phyloP scores from a whole-genome alignment of 2,329 filamentous ascomycete species.

The Scytalidium lignicola region DNA sequence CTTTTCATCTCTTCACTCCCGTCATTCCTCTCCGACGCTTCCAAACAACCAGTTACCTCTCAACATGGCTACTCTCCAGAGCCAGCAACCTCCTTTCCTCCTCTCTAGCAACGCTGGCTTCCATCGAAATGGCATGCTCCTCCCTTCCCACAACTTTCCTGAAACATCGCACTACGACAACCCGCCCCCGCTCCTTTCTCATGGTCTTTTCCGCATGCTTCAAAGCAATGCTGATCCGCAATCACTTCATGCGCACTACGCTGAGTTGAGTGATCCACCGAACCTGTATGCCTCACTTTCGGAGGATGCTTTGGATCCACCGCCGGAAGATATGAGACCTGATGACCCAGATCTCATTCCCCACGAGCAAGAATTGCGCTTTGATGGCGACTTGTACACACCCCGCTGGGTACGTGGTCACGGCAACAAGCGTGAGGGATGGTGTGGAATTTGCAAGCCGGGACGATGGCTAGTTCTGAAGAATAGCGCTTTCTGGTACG shows the following conservation, averaged over 20 bases:
- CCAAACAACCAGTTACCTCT: slow-evolving; percentile 41
- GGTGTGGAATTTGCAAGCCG: slow-evolving; percentile 85
- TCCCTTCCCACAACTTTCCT: slow-evolving; percentile 45
- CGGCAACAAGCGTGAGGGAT: slow-evolving; percentile 82
- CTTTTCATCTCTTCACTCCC: slow-evolving; percentile 52
- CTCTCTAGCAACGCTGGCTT: slow-evolving; percentile 47
- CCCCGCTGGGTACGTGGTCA: slow-evolving; percentile 80
- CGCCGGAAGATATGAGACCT: slow-evolving; percentile 77
- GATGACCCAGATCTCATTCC: slow-evolving; percentile 69
- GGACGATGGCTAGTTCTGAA: slow-evolving; percentile 83
- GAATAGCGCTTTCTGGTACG: slow-evolving; percentile 90
- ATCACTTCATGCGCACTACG: slow-evolving; percentile 62
- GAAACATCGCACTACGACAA: slow-evolving; percentile 50
- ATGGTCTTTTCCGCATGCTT: slow-evolving; percentile 67
- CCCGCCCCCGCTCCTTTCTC: slow-evolving; percentile 59
- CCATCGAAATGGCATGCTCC: slow-evolving; percentile 53
- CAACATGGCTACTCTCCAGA: slow-evolving; percentile 47
- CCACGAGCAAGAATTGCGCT: slow-evolving; percentile 73
- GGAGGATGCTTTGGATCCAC: slow-evolving; percentile 68
- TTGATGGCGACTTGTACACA: slow-evolving; percentile 77
- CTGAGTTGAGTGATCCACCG: slow-evolving; percentile 69
- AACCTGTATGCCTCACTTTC: slow-evolving; percentile 71
- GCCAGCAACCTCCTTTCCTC: slow-evolving; percentile 52
- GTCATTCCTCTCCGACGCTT: slow-evolving; percentile 41
- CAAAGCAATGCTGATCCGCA: slow-evolving; percentile 71